Percentiles rank a stretch among this genome's conserved stretches.
Conservation (phyloP, 495 filamentous ascomycete species). For the Paragyromitra xinjiangensis region DNA sequence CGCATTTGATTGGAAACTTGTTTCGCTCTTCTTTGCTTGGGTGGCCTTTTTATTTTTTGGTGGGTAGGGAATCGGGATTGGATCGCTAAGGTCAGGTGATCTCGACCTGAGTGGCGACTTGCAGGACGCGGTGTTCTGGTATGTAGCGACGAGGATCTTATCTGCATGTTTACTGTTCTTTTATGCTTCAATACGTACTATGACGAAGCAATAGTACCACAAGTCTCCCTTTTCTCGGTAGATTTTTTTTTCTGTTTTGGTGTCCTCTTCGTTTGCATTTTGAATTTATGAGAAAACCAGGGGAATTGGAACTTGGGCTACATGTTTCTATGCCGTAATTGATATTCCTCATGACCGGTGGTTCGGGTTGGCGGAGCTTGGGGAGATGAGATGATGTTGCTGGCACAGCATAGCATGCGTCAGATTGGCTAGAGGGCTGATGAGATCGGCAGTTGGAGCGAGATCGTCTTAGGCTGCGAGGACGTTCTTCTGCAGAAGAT, state of each 20-base stretch:
- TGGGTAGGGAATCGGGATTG: constrained; percentile 40
- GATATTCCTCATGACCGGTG: constrained; percentile 24
- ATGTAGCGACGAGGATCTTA: constrained; percentile 27
- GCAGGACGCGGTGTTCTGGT: constrained; percentile 38
- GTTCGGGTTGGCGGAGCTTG: constrained; percentile 32
- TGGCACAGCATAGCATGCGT: constrained; percentile 50
- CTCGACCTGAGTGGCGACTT: constrained; percentile 41
- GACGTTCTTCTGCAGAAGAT: constrained; percentile 46
- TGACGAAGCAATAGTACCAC: constrained; percentile 18
- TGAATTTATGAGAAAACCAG: constrained; percentile 10
- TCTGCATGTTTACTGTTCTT: constrained; percentile 38
- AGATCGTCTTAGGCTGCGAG: constrained; percentile 41
- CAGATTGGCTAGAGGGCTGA: constrained; percentile 36
- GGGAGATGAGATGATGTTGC: constrained; percentile 50
- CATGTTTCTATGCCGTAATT: constrained; percentile 16
- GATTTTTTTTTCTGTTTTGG: constrained; percentile 27
- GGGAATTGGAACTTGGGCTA: constrained; percentile 30
- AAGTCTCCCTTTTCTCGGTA: constrained; percentile 3
- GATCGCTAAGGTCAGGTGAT: constrained; percentile 54
- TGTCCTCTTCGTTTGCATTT: constrained; percentile 7
- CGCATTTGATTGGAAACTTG: constrained; percentile 49
- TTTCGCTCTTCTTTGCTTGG: constrained; percentile 43
- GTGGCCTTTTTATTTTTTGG: constrained; percentile 40
- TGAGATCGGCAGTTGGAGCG: constrained; percentile 50
- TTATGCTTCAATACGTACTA: constrained; percentile 33